Evolutionary conservation across 23 red algal species (phyloP), one percentile per base, ranked within the genome.

Genomic region (Gracilaria domingensis): DNA sequence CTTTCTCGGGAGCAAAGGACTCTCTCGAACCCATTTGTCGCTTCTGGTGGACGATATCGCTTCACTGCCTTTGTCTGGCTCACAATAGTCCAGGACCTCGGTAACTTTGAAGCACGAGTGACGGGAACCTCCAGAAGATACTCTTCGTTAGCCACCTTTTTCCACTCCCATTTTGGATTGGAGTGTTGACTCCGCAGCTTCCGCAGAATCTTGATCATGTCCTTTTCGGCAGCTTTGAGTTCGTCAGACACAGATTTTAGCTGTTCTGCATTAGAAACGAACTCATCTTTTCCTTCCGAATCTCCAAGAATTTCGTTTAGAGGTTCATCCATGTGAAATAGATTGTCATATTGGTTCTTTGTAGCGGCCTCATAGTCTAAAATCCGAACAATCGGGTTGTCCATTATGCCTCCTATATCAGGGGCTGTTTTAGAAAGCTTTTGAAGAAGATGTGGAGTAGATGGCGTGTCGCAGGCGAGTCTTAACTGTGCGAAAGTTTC

Each of bases 31-130:
- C 81, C 81, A 44, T 48, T 42, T 30, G 38, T 47, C 30, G 93
- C 69, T 81, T 88, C 64, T 13, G 86, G 76, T 3, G 93, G 87
- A 4, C 93, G 86, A 61, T 91, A 95, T 23, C 93, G 66, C 73
- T 91, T 89, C 37, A 95, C 62, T 35, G 93, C 60, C 34, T 95
- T 95, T 67, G 93, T 95, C 29, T 95, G 93, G 50, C 83, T 88
- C 18, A 95, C 75, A 32, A 88, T 78, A 51, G 61, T 39, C 93
- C 93, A 95, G 5, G 86, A 91, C 39, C 57, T 59, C 25, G 87
- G 87, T 36, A 92, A 5, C 17, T 66, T 74, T 44, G 86, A 70
- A 29, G 62, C 88, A 34, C 80, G 44, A 39, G 18, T 38, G 7
- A 58, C 51, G 24, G 93, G 83, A 57, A 95, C 82, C 53, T 95